Conservation (phyloP, 768 basidiomycete genomes). For the Serendipita sp. region DNA sequence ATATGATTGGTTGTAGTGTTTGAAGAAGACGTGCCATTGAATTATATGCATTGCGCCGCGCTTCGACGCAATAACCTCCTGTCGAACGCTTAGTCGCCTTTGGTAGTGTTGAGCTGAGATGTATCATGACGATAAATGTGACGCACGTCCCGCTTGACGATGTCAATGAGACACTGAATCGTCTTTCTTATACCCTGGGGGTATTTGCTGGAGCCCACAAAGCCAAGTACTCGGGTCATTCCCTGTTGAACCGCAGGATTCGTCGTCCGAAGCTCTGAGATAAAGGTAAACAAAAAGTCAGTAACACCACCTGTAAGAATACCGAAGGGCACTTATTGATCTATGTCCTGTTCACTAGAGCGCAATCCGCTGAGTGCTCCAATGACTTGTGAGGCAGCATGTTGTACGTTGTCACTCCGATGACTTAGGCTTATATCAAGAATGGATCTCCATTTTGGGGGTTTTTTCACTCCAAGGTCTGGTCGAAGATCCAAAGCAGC, state of each 20-base stretch:
- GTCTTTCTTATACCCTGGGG: slow-evolving; percentile 39
- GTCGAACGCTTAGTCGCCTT: neutral
- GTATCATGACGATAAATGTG: neutral
- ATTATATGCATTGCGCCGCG: slow-evolving; percentile 35
- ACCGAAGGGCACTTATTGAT: slow-evolving; percentile 46
- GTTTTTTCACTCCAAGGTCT: slow-evolving; percentile 25
- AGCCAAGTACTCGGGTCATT: slow-evolving; percentile 52
- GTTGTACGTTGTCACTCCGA: slow-evolving; percentile 46
- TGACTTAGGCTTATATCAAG: slow-evolving; percentile 62
- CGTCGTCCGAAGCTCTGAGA: slow-evolving; percentile 41
- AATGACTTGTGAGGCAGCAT: slow-evolving; percentile 59
- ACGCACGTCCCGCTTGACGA: slow-evolving; percentile 40
- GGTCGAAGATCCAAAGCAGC: slow-evolving; percentile 27
- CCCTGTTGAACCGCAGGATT: slow-evolving; percentile 50
- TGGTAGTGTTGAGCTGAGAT: neutral
- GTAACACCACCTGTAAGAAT: neutral
- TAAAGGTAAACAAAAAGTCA: slow-evolving; percentile 32
- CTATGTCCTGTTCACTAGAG: slow-evolving; percentile 46
- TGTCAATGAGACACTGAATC: slow-evolving; percentile 42
- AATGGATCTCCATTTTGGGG: slow-evolving; percentile 50
- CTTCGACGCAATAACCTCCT: slow-evolving; percentile 31
- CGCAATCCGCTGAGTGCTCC: slow-evolving; percentile 49
- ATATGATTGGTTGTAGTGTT: slow-evolving; percentile 5
- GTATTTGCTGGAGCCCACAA: slow-evolving; percentile 45
- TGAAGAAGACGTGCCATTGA: slow-evolving; percentile 12